Base-by-base conservation (phyloP, 371 early-diverging fungal species). In the Mortierella sp. region DNA sequence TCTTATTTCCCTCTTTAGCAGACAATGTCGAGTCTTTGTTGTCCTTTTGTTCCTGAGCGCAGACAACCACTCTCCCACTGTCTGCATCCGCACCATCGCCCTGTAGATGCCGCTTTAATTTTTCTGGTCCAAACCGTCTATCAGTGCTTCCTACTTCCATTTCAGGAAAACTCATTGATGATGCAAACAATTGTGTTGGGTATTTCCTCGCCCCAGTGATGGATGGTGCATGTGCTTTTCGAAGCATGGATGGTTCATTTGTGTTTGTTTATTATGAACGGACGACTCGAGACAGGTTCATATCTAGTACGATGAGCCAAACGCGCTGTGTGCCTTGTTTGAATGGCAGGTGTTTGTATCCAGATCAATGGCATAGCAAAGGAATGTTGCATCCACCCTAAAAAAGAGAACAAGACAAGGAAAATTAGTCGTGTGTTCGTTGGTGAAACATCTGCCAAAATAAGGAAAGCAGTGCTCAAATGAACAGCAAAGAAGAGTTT, bases 341-440 rank as follows among this genome's bases (percentile, higher is more conserved):
- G 88, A 85, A 84, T 95, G 92, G 57, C 93, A 92, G 21, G 90
- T 90, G 77, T 95, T 94, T 5, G 91, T 91, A 75, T 96, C 96
- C 21, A 95, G 83, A 86, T 96, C 96, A 72, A 96, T 92, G 24
- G 95, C 92, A 85, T 95, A 96, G 77, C 95, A 95, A 26, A 96
- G 88, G 79, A 95, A 95, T 3, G 92, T 91, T 0, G 96, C 93
- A 85, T 96, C 95, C 40, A 96, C 90, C 69, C 95, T 96, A 79
- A 40, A 55, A 34, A 1, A 53, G 40, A 0, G 5, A 74, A 48
- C 16, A 61, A 19, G 8, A 31, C 5, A 61, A 14, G 13, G 19
- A 21, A 14, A 61, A n/a, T 59, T 26, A 61, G 57, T 28, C 61
- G 34, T 8, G 34, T 16, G 61, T 16, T 31, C 61, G 14, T 34